Evolutionary conservation across 805 yeast genomes (phyloP).

Genomic region (Kluyveromyces nonfermentans): DNA sequence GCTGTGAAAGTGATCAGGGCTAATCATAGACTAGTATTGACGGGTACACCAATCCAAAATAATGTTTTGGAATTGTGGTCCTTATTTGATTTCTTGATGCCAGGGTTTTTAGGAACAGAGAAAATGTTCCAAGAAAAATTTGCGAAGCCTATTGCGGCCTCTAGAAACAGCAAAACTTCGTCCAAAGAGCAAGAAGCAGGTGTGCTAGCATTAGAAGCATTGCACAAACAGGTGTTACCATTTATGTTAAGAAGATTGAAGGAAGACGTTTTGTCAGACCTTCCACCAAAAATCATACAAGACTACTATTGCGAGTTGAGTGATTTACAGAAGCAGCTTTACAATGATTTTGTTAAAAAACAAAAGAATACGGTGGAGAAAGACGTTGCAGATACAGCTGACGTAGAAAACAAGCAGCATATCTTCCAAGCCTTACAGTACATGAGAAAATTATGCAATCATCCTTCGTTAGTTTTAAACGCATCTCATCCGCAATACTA

Average conservation of each 20-base stretch:
- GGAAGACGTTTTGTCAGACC: constrained; percentile 89
- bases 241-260: constrained; percentile 92
- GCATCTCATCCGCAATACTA: constrained; percentile 73
- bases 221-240: constrained; percentile 94
- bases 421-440: constrained; percentile 96
- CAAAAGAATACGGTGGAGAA: constrained; percentile 65
- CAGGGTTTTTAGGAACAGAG: constrained; percentile 94
- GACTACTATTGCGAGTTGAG: constrained; percentile 96
- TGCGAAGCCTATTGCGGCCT: constrained; percentile 96
- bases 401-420: constrained; percentile 64
- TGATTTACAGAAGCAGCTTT: constrained; percentile 78
- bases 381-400: constrained; percentile 44
- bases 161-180: constrained; percentile 78
- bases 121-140: constrained; percentile 88
- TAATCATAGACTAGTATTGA: constrained; percentile 79
- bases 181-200: constrained; percentile 96
- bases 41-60: constrained; percentile 98
- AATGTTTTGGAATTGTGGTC: constrained; percentile 97
- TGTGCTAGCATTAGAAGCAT: constrained; percentile 87
- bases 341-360: constrained; percentile 80
- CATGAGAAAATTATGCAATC: constrained; percentile 94
- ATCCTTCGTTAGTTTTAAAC: constrained; percentile 82
- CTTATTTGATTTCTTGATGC: constrained; percentile 94
- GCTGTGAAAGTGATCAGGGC: constrained; percentile 78
- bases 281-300: constrained; percentile 97